Evolutionary conservation across 164 flowering plant species (phyloP).

Genomic region (Pachysandra terminalis): DNA sequence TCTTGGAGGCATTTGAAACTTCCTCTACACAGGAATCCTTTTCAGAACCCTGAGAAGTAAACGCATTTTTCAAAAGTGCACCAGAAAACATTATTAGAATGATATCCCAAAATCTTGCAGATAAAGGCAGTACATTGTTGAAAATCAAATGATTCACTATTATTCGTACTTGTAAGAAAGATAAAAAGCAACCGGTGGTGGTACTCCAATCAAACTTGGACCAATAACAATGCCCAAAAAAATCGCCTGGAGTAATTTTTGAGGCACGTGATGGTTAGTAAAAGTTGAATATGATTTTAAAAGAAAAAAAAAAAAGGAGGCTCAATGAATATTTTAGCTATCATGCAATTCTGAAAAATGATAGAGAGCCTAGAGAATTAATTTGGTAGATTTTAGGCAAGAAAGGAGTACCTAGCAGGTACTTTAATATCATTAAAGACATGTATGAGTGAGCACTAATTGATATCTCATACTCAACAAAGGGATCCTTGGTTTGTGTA

Average conservation of each 20-base stretch:
- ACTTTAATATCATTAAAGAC: no score
- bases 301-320: no score
- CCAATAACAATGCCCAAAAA: background rate
- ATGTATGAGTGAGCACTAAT: no score
- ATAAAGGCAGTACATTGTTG: background rate
- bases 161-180: background rate
- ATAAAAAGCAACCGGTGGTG: background rate
- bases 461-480: no score
- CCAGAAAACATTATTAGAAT: background rate
- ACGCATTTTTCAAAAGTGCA: background rate
- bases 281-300: background rate
- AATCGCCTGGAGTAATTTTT: background rate
- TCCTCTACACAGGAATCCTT: conserved; percentile 11
- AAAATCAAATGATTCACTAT: background rate
- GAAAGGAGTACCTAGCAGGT: no score
- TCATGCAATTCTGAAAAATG: no score
- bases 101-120: background rate
- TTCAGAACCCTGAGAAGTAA: conserved; percentile 45
- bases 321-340: no score
- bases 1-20: conserved; percentile 25
- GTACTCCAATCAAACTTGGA: background rate
- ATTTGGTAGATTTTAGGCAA: no score
- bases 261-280: background rate
- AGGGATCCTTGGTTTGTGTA: no score
- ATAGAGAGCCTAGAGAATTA: no score